Percentiles rank a stretch among this genome's conserved stretches.
Conservation (phyloP, 768 basidiomycete genomes). For the Suillus alpinus region DNA sequence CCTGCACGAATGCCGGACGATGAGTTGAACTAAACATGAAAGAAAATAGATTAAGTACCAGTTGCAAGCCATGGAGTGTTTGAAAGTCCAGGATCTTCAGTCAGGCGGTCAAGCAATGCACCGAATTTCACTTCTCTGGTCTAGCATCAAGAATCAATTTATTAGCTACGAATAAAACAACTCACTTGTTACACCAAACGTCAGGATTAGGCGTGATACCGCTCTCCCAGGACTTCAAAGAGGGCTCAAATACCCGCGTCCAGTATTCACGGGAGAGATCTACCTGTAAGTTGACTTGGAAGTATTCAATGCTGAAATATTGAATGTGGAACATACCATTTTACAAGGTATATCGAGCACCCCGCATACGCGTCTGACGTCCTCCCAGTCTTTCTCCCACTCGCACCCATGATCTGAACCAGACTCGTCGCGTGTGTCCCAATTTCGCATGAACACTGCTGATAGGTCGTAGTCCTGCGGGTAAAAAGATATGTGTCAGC, state of each 20-base stretch:
- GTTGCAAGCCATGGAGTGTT: conserved; percentile 73
- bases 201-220: conserved; percentile 92
- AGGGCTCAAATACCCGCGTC: conserved; percentile 87
- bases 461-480: conserved; percentile 75
- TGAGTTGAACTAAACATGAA: neutral
- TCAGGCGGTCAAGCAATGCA: conserved; percentile 68
- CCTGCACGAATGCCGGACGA: conserved; percentile 40
- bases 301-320: neutral
- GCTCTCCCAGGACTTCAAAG: conserved; percentile 69
- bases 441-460: conserved; percentile 94
- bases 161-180: neutral
- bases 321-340: conserved; percentile 45
- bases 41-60: conserved; percentile 40
- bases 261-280: conserved; percentile 92
- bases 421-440: conserved; percentile 85
- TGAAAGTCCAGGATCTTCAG: conserved; percentile 26
- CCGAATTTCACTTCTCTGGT: conserved; percentile 89
- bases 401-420: conserved; percentile 83
- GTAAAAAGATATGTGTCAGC: neutral
- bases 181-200: conserved; percentile 84
- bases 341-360: conserved; percentile 69
- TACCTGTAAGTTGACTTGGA: conserved; percentile 42
- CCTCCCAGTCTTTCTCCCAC: conserved; percentile 95
- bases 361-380: conserved; percentile 79
- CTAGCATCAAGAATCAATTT: conserved; percentile 1